A percentile compares a stretch with the other conserved stretches of the same genome.
These are phyloP conservation scores for Ophiostoma quercus DNA, from an alignment of 2,329 filamentous ascomycete species.

Conservation along the genomic window DNA sequence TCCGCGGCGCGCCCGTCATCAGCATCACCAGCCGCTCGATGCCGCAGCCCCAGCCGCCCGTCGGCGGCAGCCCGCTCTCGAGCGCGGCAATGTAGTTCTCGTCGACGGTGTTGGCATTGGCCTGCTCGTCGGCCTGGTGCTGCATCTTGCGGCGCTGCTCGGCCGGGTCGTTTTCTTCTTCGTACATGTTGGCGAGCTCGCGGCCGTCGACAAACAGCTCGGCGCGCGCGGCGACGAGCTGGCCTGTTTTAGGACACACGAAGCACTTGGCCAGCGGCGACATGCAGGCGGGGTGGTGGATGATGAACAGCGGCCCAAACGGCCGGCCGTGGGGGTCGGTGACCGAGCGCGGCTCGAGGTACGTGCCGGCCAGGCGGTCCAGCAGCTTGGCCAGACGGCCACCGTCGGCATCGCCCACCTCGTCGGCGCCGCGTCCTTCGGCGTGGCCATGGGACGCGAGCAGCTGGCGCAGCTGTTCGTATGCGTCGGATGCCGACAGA, in stretches of 20 bases:
- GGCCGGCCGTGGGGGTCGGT: constrained; percentile 47
- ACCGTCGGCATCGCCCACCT: constrained; percentile 60
- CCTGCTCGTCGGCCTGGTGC: constrained; percentile 45
- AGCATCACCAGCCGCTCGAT: constrained; percentile 90
- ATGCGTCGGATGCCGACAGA: constrained; percentile 51
- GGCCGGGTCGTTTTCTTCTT: constrained; percentile 92
- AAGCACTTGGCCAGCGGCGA: constrained; percentile 89
- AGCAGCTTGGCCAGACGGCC: constrained; percentile 62
- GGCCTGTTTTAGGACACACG: constrained; percentile 59
- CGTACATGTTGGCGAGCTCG: constrained; percentile 94
- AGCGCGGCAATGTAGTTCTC: constrained; percentile 79
- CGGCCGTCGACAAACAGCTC: constrained; percentile 77
- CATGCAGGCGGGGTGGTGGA: constrained; percentile 82
- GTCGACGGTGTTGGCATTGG: constrained; percentile 52
- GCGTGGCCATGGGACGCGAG: constrained; percentile 43
- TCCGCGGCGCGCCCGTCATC: constrained; percentile 70
- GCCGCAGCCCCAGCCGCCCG: constrained; percentile 93
- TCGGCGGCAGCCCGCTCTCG: constrained; percentile 88
- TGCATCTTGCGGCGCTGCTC: constrained; percentile 80
- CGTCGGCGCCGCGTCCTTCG: constrained; percentile 42
- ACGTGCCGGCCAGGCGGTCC: constrained; percentile 69
- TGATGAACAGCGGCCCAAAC: constrained; percentile 70
- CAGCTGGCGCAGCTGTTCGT: constrained; percentile 50
- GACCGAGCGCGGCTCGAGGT: constrained; percentile 62
- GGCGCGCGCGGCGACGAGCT: constrained; percentile 72